Evolutionary conservation across 1,284 basidiomycete genomes (phyloP), one percentile per base, ranked within the genome.

Genomic region (Bjerkandera adusta): DNA sequence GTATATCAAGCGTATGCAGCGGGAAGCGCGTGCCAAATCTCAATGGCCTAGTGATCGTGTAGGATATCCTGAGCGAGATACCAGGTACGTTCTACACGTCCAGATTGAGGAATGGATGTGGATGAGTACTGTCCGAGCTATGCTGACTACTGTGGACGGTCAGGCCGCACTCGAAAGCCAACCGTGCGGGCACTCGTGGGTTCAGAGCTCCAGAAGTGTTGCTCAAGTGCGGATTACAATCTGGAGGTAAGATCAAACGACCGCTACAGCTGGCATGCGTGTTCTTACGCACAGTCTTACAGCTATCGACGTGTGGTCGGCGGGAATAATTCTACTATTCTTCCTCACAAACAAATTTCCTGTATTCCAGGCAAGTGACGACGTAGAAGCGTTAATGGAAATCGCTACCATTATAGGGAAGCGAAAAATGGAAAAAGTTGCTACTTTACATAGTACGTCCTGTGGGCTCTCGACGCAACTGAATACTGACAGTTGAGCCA

Each of bases 301-400:
- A 92, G 96, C 96, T 8, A 86, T 99, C 59, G 96, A 99, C 62
- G 83, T 98, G 33, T 99, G 96, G 96, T 89, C 95, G 1, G 92
- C 84, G 1, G 96, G 96, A 1, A 86, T 89, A 61, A 97, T 98
- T 45, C 68, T 99, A 0, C 75, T 99, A 4, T 95, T 94, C 64
- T 94, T 98, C 67, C 74, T 99, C 20, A 88, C 88, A 0, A 81
- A 84, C 49, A 96, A 97, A 56, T 99, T 98, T 60, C 96, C 96
- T 1, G 69, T 98, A 18, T 96, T 99, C 70, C 92, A 95, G 61
- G 92, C 95, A 21, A 90, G 82, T 59, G 94, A 98, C 63, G 96
- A 99, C 63, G 81, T 87, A 25, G 96, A 99, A 64, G 96, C 96
- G 4, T 71, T 99, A 30, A 88, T 98, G 80, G 96, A 99, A 68